Percentiles rank a stretch among this genome's conserved stretches.
Evolutionary conservation across 345 rosid genomes (phyloP).

Genomic region (Salix arbutifolia): DNA sequence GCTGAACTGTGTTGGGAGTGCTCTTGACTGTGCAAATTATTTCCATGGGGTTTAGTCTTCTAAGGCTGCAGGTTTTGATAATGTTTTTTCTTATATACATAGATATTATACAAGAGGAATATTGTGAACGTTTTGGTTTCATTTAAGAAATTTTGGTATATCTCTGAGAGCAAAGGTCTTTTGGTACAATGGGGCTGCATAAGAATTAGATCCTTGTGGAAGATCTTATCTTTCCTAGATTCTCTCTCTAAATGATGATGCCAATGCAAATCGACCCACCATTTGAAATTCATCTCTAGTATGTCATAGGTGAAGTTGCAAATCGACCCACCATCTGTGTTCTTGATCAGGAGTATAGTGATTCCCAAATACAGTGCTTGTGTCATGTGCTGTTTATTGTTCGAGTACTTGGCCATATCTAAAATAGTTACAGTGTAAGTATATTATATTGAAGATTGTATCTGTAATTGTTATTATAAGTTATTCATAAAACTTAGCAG

Average conservation of each 20-base stretch:
- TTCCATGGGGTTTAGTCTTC: background rate
- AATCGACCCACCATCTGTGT: no score
- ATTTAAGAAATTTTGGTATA: background rate
- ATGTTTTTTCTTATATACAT: background rate
- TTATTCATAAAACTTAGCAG: background rate
- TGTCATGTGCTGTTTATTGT: background rate
- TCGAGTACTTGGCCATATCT: background rate
- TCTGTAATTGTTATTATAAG: background rate
- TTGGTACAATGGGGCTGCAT: background rate
- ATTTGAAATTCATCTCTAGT: background rate
- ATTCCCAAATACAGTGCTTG: background rate
- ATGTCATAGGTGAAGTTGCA: background rate
- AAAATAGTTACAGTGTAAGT: background rate
- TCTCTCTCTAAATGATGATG: background rate
- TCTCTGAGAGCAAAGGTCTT: background rate
- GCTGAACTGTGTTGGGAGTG: background rate
- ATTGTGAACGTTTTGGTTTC: background rate
- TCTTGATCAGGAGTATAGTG: background rate
- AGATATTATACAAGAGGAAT: background rate
- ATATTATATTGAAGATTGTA: background rate
- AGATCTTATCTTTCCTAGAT: background rate
- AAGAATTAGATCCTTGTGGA: conserved; percentile 2
- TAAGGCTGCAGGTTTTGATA: background rate
- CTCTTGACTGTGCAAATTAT: background rate
- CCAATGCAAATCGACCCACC: background rate